Base-by-base conservation (phyloP, 331 rosid species). In the Pyracantha coccinea region DNA sequence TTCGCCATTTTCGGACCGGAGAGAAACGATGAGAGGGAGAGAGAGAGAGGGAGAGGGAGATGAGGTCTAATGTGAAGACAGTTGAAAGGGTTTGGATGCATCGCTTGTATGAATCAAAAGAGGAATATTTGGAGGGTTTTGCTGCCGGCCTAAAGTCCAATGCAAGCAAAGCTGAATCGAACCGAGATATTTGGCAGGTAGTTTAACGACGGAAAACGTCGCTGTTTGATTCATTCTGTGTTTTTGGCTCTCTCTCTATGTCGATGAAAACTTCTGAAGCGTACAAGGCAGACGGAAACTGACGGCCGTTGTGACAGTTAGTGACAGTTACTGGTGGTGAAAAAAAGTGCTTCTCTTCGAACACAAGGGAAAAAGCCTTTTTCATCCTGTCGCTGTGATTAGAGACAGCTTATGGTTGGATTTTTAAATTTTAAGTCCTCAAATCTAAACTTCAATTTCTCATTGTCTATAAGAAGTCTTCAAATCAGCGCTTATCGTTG, bases 61-160 rank as follows among this genome's bases (percentile, higher is more conserved):
- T 11, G 50, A 8, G 54, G 4, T 15, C 59, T 54, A 17, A 5
- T 33, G 32, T 58, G 24, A 67, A 38, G 35, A 57, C 17, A 53
- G 55, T 35, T 68, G 60, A 23, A 55, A 57, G 32, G 59, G 76
- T 14, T 71, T 72, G 81, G 82, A 75, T 68, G 62, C 33, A 73
- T 80, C 80, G 75, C 12, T 35, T 12, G 8, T 35, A 35, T 35
- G 41, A 35, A 35, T 77, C 72, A 53, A 45, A 23, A 50, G 4
- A 28, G 12, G 41, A 61, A 19, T 64, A 57, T 50, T 47, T 76
- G 12, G 12, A 60, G 16, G 14, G 61, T 21, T 7, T 32, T 62
- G 65, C 62, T 79, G 86, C 86, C 80, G 85, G 83, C 85, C 66
- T 35, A 35, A 61, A 61, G 24, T 61, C 66, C 66, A 61, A 27